Conservation (phyloP, 257 asterid species). For the Fraxinus anomala region DNA sequence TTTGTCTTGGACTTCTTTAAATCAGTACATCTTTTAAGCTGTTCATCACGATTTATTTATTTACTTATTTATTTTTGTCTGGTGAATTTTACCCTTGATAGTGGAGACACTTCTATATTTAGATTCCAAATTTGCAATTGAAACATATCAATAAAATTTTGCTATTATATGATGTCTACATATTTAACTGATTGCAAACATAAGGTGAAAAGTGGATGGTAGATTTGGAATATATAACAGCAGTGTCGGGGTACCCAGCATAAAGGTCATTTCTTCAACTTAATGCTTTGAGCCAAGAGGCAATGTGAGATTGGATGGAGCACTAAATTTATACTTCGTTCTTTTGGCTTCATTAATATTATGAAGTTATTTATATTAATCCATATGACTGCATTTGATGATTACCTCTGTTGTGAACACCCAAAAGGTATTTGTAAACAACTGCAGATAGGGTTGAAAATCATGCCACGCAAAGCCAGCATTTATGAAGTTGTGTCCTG, state of each 20-base stretch:
- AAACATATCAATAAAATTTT: background rate
- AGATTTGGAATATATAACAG: background rate
- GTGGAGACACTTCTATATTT: background rate
- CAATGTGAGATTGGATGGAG: background rate
- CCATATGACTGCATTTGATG: background rate
- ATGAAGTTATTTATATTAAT: background rate
- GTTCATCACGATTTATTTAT: background rate
- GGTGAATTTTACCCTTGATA: background rate
- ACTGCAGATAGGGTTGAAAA: background rate
- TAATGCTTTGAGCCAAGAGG: background rate
- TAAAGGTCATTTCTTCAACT: background rate
- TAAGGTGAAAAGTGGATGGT: background rate
- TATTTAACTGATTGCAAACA: background rate
- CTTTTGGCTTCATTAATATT: background rate
- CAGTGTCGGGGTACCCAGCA: background rate
- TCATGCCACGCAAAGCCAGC: background rate
- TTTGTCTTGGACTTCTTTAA: constrained; percentile 38
- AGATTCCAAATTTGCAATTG: background rate
- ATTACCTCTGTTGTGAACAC: background rate
- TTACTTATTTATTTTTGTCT: background rate
- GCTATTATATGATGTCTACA: background rate
- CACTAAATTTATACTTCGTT: background rate
- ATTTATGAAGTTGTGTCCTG: background rate
- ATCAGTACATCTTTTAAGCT: constrained; percentile 14
- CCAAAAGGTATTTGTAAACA: background rate